phyloP scores from a whole-genome alignment of 192 early-diverging fungal genomes.

The Mortierella antarctica region DNA sequence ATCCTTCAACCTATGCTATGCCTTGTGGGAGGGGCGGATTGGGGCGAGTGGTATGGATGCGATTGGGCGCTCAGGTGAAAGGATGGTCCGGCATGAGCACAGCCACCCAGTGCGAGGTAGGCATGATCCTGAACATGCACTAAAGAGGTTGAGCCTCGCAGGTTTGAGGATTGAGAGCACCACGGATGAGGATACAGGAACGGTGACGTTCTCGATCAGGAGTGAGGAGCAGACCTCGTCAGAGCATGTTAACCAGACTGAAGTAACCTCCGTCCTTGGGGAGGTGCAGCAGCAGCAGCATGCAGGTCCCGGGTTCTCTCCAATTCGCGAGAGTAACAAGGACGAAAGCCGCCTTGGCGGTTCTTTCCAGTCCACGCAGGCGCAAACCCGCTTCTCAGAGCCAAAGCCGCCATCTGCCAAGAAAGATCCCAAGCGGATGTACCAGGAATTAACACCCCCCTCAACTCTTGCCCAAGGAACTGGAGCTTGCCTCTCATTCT shows the following conservation, averaged over 20 bases:
- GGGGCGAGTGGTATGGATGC: slow-evolving; percentile 1
- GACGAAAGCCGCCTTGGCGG: too few relatives aligned
- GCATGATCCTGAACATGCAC: slow-evolving; percentile 5
- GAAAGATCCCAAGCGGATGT: too few relatives aligned
- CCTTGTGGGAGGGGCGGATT: slow-evolving; percentile 31
- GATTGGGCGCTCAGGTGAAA: neutral
- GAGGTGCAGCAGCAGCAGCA: too few relatives aligned
- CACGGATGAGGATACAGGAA: slow-evolving; percentile 9
- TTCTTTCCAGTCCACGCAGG: too few relatives aligned
- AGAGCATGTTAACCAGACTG: neutral
- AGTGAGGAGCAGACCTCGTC: neutral
- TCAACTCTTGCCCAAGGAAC: neutral
- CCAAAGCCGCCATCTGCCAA: too few relatives aligned
- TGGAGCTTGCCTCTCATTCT: slow-evolving; percentile 18
- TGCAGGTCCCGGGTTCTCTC: too few relatives aligned
- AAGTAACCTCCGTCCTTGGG: too few relatives aligned
- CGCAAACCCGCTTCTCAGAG: too few relatives aligned
- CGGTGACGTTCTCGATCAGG: slow-evolving; percentile 33
- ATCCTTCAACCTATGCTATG: slow-evolving; percentile 46
- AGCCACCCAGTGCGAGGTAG: neutral
- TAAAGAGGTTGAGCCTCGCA: slow-evolving; percentile 10
- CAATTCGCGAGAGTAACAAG: neutral
- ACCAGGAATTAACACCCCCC: too few relatives aligned
- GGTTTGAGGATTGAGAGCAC: slow-evolving; percentile 7
- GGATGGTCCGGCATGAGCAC: slow-evolving; percentile 20